phyloP scores from a whole-genome alignment of 495 filamentous ascomycete genomes.

The Pseudevernia furfuracea region DNA sequence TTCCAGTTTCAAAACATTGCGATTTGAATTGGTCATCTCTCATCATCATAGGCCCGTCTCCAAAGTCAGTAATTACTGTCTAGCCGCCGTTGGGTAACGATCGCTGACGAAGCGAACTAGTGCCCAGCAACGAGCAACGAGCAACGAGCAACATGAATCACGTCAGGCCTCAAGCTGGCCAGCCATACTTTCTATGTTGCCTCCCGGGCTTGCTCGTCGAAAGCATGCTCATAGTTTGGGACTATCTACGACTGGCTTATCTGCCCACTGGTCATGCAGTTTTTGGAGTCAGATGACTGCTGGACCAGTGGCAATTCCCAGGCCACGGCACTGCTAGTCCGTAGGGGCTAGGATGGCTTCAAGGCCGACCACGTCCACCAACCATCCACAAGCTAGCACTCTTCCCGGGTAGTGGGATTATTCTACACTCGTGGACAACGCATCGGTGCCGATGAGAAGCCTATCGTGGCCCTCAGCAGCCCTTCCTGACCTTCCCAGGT shows the following conservation, averaged over 20 bases:
- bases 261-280: neutral
- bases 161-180: neutral
- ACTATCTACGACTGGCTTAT: conserved; percentile 7
- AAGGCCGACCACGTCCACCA: neutral
- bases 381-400: neutral
- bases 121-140: neutral
- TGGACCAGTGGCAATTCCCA: neutral
- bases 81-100: neutral
- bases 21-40: neutral
- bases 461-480: neutral
- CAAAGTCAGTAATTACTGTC: neutral
- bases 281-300: neutral
- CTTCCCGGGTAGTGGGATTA: neutral
- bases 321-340: neutral
- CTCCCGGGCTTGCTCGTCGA: neutral
- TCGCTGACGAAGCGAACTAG: conserved; percentile 4
- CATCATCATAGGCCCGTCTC: neutral
- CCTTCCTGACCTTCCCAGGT: neutral
- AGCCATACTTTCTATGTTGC: neutral
- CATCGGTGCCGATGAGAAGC: neutral
- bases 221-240: neutral
- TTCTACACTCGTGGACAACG: neutral
- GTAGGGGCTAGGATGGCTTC: neutral
- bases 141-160: neutral
- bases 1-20: neutral